Evolutionary conservation across 768 basidiomycete genomes (phyloP), one percentile per base, ranked within the genome.

Genomic region (Xerocomellus intermedius): DNA sequence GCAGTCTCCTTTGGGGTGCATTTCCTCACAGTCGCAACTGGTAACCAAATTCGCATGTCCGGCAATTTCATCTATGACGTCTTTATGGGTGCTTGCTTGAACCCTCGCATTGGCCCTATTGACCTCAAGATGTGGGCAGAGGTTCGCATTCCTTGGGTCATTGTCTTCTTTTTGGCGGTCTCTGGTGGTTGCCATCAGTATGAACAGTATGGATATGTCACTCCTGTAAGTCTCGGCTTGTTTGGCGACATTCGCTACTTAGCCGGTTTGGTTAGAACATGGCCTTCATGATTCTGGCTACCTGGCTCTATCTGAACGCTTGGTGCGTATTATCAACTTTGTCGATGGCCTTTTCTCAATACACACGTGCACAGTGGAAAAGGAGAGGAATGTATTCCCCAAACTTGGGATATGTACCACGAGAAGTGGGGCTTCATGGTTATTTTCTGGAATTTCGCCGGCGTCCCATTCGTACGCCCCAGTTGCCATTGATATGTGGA

Each of bases 101-200:
- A 98, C 75, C 97, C 97, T 8, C 85, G 96, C 55, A 80, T 99
- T 57, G 94, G 94, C 8, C 78, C 81, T 19, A 82, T 99, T 58
- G 96, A 98, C 73, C 76, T 99, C 66, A 99, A 99, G 75, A 98
- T 98, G 95, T 99, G 93, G 87, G 91, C 91, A 5, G 94, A 97
- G 67, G 92, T 98, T 55, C 85, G 97, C 47, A 89, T 99, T 61
- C 94, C 95, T 5, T 99, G 97, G 97, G 87, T 95, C 38, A 84
- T 97, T 50, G 86, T 97, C 17, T 98, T 98, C 78, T 88, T 94
- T 74, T 79, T 98, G 61, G 82, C 94, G 5, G 84, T 98, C 35
- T 94, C 90, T 24, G 96, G 94, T 45, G 90, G 86, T 22, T 91
- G 91, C 76, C 98, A 97, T 75, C 97, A 99, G 69, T 96, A 97